A percentile compares a stretch with the other conserved stretches of the same genome.
These are phyloP conservation scores for Eutrema salsugineum DNA, from an alignment of 441 rosid genomes.

Conservation along the genomic window DNA sequence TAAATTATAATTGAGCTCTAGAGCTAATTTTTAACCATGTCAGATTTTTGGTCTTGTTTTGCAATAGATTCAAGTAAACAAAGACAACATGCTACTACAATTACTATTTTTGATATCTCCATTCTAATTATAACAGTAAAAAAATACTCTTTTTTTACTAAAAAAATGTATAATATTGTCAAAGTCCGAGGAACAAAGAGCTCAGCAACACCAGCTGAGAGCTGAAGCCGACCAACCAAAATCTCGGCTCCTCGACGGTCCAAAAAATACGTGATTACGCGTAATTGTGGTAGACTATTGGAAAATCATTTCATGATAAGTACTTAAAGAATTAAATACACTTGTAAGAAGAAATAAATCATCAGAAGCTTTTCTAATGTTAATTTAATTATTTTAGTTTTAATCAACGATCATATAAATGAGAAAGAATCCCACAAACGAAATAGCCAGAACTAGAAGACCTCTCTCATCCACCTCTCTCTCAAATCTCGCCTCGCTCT, in stretches of 20 bases:
- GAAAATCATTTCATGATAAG: neutral
- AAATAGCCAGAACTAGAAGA: neutral
- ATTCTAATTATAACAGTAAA: neutral
- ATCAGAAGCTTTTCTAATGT: neutral
- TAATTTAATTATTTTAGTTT: neutral
- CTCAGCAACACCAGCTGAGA: conserved; percentile 1
- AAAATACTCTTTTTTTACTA: neutral
- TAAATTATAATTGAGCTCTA: neutral
- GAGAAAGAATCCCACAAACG: neutral
- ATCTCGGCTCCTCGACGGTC: conserved; percentile 8
- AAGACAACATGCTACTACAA: too few species aligned
- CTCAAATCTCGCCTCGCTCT: conserved; percentile 18
- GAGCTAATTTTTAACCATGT: neutral
- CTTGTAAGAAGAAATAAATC: neutral
- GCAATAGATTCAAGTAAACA: neutral
- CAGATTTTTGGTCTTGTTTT: neutral
- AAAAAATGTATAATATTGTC: neutral
- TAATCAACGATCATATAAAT: conserved; percentile 18
- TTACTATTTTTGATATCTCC: neutral
- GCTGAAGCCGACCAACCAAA: conserved; percentile 16
- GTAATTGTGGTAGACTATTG: conserved; percentile 5
- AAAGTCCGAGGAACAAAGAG: neutral
- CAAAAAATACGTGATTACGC: conserved; percentile 25
- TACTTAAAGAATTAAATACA: too few species aligned
- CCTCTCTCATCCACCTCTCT: neutral